phyloP scores from a whole-genome alignment of 1,284 basidiomycete genomes.

The Ustilago cynodontis region DNA sequence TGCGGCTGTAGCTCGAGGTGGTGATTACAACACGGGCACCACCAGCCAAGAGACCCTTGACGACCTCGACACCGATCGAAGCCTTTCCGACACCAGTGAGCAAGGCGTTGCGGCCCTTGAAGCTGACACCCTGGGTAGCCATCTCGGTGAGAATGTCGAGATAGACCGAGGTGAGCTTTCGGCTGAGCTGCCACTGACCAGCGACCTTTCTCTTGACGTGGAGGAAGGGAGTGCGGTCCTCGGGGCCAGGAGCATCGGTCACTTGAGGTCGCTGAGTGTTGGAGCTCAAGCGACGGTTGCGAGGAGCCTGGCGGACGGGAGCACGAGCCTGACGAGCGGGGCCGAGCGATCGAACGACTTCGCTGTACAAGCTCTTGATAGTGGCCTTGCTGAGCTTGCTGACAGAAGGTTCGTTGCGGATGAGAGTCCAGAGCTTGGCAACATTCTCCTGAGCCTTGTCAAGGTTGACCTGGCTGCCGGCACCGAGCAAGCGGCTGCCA shows the following conservation, averaged over 20 bases:
- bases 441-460: slow-evolving; percentile 97
- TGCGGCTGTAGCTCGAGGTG: slow-evolving; percentile 75
- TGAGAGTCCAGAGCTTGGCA: slow-evolving; percentile 94
- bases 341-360: slow-evolving; percentile 82
- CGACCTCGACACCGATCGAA: slow-evolving; percentile 95
- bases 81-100: slow-evolving; percentile 97
- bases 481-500: slow-evolving; percentile 77
- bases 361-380: slow-evolving; percentile 95
- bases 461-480: slow-evolving; percentile 71
- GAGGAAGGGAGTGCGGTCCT: slow-evolving; percentile 89
- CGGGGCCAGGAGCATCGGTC: slow-evolving; percentile 53
- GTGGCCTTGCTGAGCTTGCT: slow-evolving; percentile 96
- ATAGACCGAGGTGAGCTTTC: slow-evolving; percentile 84
- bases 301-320: slow-evolving; percentile 71
- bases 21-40: slow-evolving; percentile 97
- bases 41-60: slow-evolving; percentile 94
- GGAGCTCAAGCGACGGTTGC: slow-evolving; percentile 72
- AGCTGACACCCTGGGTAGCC: slow-evolving; percentile 95
- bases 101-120: slow-evolving; percentile 98
- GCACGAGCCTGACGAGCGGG: slow-evolving; percentile 74
- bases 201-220: slow-evolving; percentile 99
- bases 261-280: slow-evolving; percentile 51
- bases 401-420: slow-evolving; percentile 96
- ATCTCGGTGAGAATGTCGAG: slow-evolving; percentile 97
- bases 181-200: slow-evolving; percentile 93